Conservation (phyloP, 257 asterid genomes). For the Salvia hispanica region DNA sequence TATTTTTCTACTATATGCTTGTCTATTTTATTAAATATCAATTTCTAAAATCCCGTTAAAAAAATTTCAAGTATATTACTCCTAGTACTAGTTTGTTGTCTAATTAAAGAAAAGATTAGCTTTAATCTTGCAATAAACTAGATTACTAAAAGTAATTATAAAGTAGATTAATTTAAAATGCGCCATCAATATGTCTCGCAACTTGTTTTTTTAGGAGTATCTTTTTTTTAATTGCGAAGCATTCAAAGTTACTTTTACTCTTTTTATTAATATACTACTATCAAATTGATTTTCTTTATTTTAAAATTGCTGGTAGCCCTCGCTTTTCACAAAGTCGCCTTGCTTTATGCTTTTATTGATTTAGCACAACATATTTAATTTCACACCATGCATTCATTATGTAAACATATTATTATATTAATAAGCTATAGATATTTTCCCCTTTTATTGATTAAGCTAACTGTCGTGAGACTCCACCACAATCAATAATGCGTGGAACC, state of each 20-base stretch:
- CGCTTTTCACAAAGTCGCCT: conserved; percentile 12
- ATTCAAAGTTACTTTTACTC: conserved; percentile 1
- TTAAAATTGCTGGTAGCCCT: conserved; percentile 21
- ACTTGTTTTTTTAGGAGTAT: conserved; percentile 12
- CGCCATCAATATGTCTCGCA: not conserved
- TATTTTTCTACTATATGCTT: too few relatives aligned
- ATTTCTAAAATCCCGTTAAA: too few relatives aligned
- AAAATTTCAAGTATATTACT: too few relatives aligned
- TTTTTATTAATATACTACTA: not conserved
- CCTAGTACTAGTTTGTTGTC: not conserved
- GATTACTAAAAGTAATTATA: not conserved
- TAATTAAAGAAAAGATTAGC: not conserved
- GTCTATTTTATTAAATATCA: too few relatives aligned
- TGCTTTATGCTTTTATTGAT: not conserved
- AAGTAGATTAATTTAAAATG: not conserved
- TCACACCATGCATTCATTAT: not conserved
- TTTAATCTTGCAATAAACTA: conserved; percentile 3
- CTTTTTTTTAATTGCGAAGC: not conserved
- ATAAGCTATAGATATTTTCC: not conserved
- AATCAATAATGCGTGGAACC: conserved; percentile 20
- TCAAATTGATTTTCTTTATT: not conserved
- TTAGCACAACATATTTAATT: not conserved
- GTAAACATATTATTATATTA: not conserved
- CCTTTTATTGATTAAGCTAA: not conserved
- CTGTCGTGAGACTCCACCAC: not conserved